Evolutionary conservation across 2,329 filamentous ascomycete species (phyloP), one percentile per base, ranked within the genome.

Genomic region (Sclerotinia minor): DNA sequence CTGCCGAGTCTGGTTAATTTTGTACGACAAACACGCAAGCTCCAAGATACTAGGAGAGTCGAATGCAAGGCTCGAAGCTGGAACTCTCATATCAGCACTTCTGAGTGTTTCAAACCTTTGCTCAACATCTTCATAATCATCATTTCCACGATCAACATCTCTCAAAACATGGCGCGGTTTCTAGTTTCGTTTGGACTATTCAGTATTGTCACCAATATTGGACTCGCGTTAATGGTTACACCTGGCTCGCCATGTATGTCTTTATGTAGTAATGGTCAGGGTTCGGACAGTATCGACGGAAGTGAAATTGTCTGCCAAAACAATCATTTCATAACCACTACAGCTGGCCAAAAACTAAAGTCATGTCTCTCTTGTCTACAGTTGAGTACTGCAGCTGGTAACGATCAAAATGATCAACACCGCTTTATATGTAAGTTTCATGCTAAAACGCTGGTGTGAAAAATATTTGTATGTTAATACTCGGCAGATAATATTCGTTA

Each of bases 241-340:
- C 82, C 84, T 0, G 81, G 81, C 13, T 87, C 85, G 0, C 73
- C 78, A 13, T 87, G 85, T 72, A 79, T 83, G 0, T 75, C 80
- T 0, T 68, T 81, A 2, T 87, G 85, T 67, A 76, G 77, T 2
- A 68, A 73, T 0, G 75, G 77, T 17, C 74, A 72, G 13, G 76
- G 82, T 67, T 65, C 73, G 0, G 72, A 76, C 44, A 78, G 73
- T 5, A 86, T 82, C 0, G 80, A 77, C 24, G 69, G 79, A 1
- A 76, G 78, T 0, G 84, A 87, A 21, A 80, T 87, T 5, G 70
- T 71, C 24, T 77, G 76, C 65, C 68, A 64, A 24, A 75, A 77
- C 55, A 49, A 47, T 5, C 50, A 73, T 50, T 77, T 74, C 50
- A 52, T 52, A 32, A 75, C 70, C 32, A 35, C 67, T 2, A 59